Evolutionary conservation across 306 rosid species (phyloP), one percentile per base, ranked within the genome.

Genomic region (Comarum palustre): DNA sequence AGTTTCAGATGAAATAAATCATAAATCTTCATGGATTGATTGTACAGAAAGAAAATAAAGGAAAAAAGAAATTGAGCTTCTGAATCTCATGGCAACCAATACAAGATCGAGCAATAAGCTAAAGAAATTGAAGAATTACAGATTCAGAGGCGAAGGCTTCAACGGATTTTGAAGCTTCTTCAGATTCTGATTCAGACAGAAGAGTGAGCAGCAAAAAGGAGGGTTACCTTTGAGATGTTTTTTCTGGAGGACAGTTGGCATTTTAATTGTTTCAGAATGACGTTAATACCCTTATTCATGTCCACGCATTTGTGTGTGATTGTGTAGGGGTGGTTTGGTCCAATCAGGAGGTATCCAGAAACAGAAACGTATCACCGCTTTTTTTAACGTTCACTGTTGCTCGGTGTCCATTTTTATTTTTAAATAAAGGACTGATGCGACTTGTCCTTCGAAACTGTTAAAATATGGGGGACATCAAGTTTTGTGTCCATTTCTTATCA

Each of bases 111-210:
- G 25, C 36, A 31, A 17, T 27, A 46, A 20, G 24, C 27, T 14
- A 63, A 57, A 73, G 74, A 71, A 17, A 22, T 55, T 46, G 4
- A 24, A 72, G 24, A 83, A 91, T 78, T 70, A 90, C 91, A 59
- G 71, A 68, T 43, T 69, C n/a, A n/a, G n/a, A n/a, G n/a, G n/a
- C n/a, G 58, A 36, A 2, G 72, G 25, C 58, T 68, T 39, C 22
- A 34, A 65, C 66, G 63, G 72, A 29, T 69, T 57, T 61, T 43
- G 36, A 22, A 80, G 61, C 69, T 31, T 66, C 62, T 42, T 66
- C 9, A 14, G 19, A 69, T 77, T 75, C 46, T 52, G 71, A 73
- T 66, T 38, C 81, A 69, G 73, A 68, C 57, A 48, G 71, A 50
- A 65, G 55, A 19, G 45, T 38, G 27, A 10, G 58, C 57, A 6